Base-by-base conservation (phyloP, 2,329 filamentous ascomycete genomes). In the Fusarium papillatum region DNA sequence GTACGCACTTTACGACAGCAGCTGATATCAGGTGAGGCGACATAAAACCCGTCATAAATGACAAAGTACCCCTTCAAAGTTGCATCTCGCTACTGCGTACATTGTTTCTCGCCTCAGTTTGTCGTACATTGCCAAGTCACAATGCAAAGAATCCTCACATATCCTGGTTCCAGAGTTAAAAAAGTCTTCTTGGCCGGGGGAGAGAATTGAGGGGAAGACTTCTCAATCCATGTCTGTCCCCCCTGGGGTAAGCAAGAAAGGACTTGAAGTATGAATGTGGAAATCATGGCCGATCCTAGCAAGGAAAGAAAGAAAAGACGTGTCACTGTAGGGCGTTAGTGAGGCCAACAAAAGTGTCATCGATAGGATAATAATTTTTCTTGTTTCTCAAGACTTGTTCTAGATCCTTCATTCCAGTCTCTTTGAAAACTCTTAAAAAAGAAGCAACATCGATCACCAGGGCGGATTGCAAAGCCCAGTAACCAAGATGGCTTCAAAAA, bases 11-110 rank as follows among this genome's bases (percentile, higher is more conserved):
- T 55, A 55, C 50, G 31, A 34, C 31, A 34, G 36, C 43, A 55
- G 50, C 50, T 55, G 26, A 55, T 55, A 55, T 55, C 50, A 55
- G 50, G 50, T 55, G 50, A 55, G 50, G 50, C 50, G 19, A 50
- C 26, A 53, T 9, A 26, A 36, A 36, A 2, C 34, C 26, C 17
- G 50, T 55, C 50, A 31, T 55, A 55, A 55, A 55, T 55, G 50
- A 55, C 50, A 55, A 29, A 7, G 24, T 17, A 29, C 46, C 24
- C 9, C 5, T 16, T 22, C 41, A 43, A 43, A 17, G 17, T 43
- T n/a, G n/a, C 11, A 13, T 46, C 19, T 34, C 11, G 31, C 31
- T 34, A 13, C 31, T 34, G 31, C 31, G 31, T 34, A 34, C 31
- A 34, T 13, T 34, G 31, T 34, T 34, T 34, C 31, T 34, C 50